These are phyloP conservation scores for Filobasidium floriforme DNA, from an alignment of 768 basidiomycete genomes.

Conservation along the genomic window DNA sequence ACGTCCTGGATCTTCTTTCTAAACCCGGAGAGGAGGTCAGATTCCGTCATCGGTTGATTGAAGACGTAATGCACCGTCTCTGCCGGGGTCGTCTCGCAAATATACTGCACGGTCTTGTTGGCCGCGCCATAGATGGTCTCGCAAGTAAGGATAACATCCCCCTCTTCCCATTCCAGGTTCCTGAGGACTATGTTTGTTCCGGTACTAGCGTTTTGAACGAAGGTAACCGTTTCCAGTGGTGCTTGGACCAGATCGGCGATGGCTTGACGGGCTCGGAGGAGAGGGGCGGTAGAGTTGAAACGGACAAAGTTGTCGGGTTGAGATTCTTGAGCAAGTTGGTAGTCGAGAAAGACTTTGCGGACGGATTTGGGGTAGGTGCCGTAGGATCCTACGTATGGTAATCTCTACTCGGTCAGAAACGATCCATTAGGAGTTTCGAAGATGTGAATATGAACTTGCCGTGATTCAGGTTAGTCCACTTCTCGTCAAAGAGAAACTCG, in stretches of 20 bases:
- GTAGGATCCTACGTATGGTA: not conserved
- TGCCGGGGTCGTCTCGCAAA: not conserved
- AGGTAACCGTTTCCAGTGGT: not conserved
- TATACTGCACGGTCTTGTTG: not conserved
- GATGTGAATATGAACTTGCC: no score
- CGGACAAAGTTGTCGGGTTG: not conserved
- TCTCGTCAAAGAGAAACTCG: no score
- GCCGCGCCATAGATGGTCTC: not conserved
- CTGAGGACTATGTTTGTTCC: not conserved
- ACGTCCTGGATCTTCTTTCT: not conserved
- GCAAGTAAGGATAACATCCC: constrained; percentile 4
- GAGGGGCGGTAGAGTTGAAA: not conserved
- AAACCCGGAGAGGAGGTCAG: not conserved
- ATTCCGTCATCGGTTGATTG: not conserved
- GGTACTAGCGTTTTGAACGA: not conserved
- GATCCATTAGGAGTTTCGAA: no score
- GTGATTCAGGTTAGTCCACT: no score
- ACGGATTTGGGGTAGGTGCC: not conserved
- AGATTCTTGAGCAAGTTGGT: not conserved
- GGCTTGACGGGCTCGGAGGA: not conserved
- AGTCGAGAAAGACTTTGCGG: not conserved
- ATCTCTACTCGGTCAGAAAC: no score
- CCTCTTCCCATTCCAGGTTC: not conserved
- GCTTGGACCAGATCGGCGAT: not conserved
- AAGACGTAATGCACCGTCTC: not conserved